Evolutionary conservation across 257 asterid genomes (phyloP), one percentile per base, ranked within the genome.

Genomic region (Solanum gandarillasii): DNA sequence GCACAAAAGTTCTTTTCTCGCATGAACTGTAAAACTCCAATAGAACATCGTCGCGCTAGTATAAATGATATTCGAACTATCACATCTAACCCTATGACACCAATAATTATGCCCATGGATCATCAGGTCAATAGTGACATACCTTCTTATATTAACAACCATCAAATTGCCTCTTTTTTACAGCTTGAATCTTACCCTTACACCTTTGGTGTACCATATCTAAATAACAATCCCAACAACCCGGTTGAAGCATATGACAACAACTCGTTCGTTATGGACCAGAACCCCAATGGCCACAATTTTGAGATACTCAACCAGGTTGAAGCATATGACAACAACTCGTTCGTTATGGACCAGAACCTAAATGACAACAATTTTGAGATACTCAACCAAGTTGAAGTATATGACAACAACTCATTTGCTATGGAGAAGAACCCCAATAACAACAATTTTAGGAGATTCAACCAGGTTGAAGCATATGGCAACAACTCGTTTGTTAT

Each of bases 1-100:
- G 94, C 93, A 2, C 94, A 91, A 1, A 93, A 92, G 65, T 91
- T 87, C 68, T 93, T 93, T 67, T 71, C 87, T 5, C 93, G 93
- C 3, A 91, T 43, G n/a, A 90, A 20, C 0, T 81, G 87, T 87
- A 13, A 87, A 10, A 92, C 92, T 9, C 92, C 95, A 0, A 0
- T 20, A 3, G 86, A 87, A n/a, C 82, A 81, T 48, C 94, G 5
- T 27, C n/a, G 36, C 1, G 1, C n/a, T n/a, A 94, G 94, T 91
- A 92, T 94, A 38, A 92, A 94, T 35, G 95, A 94, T 87, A 89
- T 89, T 25, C 14, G 29, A 25, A 78, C 84, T 4, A 10, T 76
- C 13, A 7, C 32, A 52, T 13, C 8, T n/a, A 76, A 39, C 58
- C 58, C 60, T 39, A 4, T 9, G 35, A 9, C 21, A 16, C 38